Evolutionary conservation across 345 rosid species (phyloP), one percentile per base, ranked within the genome.

Genomic region (Chamaenerion angustifolium): DNA sequence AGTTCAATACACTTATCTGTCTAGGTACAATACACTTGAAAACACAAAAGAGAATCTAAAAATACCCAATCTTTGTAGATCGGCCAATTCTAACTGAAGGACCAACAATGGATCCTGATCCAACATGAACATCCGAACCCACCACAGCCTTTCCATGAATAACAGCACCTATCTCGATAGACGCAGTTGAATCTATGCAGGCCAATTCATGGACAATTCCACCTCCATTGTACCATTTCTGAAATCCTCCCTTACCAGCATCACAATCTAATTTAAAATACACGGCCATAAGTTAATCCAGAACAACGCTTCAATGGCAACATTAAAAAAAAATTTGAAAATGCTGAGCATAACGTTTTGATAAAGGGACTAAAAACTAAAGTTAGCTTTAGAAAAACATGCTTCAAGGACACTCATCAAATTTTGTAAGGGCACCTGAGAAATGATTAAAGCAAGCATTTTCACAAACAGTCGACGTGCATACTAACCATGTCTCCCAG

Each of bases 101-200:
- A 52, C 94, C 96, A 64, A 81, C 46, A 42, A 83, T 70, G 55
- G 88, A 51, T 49, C 88, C 85, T 10, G 94, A 77, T 46, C 90
- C 90, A 51, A 81, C 51, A 45, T n/a, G 57, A 52, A 81, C 88
- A 37, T 74, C 49, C 1, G 82, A 73, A 63, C 79, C 82, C 61
- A 83, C 56, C 1, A 63, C 66, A 59, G 79, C 75, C 47, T 64
- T 64, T 16, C 77, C 56, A 56, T 79, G 90, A 63, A 79, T 73
- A 12, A 84, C 52, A 7, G 85, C 82, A 17, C 88, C 96, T 18
- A 66, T 50, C 60, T 79, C 85, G 40, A 88, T 52, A 25, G 59
- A 40, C 23, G 58, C 88, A 6, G 88, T 68, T 25, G 82, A 65
- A 63, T 76, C 82, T 43, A 84, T 58, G 17, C 59, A 37, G 46